Evolutionary conservation across 2,329 filamentous ascomycete genomes (phyloP).

Genomic region (Clarireedia sp.): DNA sequence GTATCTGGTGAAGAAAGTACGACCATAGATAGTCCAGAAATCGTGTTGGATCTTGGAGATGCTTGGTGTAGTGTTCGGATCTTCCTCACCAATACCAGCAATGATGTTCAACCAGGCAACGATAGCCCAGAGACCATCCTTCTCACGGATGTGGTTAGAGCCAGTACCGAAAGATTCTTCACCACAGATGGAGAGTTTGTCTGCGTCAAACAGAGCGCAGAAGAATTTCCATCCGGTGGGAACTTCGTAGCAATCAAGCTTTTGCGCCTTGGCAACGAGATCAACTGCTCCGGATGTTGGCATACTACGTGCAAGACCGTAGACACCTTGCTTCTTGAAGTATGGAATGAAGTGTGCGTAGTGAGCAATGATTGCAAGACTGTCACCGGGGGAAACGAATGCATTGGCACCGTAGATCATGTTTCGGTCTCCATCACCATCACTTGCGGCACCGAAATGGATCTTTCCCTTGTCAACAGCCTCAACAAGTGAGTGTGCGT

Average conservation of each 20-base stretch:
- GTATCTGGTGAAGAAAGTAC: slow-evolving; percentile 98
- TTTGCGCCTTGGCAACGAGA: slow-evolving; percentile 90
- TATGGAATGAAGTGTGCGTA: slow-evolving; percentile 94
- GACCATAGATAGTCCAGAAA: slow-evolving; percentile 94
- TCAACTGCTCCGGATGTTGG: slow-evolving; percentile 94
- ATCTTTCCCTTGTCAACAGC: slow-evolving; percentile 85
- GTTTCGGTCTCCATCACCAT: slow-evolving; percentile 97
- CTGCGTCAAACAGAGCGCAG: slow-evolving; percentile 86
- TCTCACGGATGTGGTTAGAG: slow-evolving; percentile 97
- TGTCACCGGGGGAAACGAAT: slow-evolving; percentile 96
- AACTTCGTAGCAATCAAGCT: slow-evolving; percentile 87
- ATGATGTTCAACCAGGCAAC: slow-evolving; percentile 99
- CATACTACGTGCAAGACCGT: slow-evolving; percentile 94
- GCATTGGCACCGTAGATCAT: slow-evolving; percentile 99
- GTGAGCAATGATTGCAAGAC: slow-evolving; percentile 95
- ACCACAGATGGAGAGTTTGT: slow-evolving; percentile 96
- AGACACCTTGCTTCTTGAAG: slow-evolving; percentile 96
- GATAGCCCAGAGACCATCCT: slow-evolving; percentile 96
- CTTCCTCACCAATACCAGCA: slow-evolving; percentile 79
- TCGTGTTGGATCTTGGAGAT: slow-evolving; percentile 95
- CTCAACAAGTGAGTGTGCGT: slow-evolving; percentile 90
- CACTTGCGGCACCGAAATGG: slow-evolving; percentile 92
- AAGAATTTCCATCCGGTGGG: slow-evolving; percentile 99
- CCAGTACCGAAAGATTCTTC: slow-evolving; percentile 98
- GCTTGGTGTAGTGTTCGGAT: slow-evolving; percentile 72